These are phyloP conservation scores for Imleria badia DNA, from an alignment of 768 basidiomycete species.

Conservation along the genomic window DNA sequence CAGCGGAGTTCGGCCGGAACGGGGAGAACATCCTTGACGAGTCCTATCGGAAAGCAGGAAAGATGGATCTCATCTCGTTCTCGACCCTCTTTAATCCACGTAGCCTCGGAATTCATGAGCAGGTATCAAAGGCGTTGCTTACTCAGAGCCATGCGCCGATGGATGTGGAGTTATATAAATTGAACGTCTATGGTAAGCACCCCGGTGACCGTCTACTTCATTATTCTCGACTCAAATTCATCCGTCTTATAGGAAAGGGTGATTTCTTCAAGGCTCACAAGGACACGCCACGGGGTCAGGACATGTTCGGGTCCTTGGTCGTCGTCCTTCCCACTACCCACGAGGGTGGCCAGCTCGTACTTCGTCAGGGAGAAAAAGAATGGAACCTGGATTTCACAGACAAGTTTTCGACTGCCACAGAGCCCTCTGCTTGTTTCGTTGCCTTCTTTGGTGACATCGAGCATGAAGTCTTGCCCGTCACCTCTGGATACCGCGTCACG, in stretches of 20 bases:
- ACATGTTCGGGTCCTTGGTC: slow-evolving; percentile 54
- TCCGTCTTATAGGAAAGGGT: not conserved
- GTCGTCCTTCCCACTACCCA: slow-evolving; percentile 44
- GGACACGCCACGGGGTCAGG: slow-evolving; percentile 35
- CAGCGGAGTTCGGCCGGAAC: slow-evolving; percentile 5
- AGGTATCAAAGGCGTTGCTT: not conserved
- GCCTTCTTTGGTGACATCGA: slow-evolving; percentile 46
- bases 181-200: slow-evolving; percentile 45
- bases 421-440: slow-evolving; percentile 34
- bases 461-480: slow-evolving; percentile 45
- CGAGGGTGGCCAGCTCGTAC: slow-evolving; percentile 13
- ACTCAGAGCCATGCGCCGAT: not conserved
- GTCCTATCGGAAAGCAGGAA: slow-evolving; percentile 42
- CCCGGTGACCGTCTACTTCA: no score
- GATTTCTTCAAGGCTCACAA: slow-evolving; percentile 13
- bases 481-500: slow-evolving; percentile 43
- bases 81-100: slow-evolving; percentile 7
- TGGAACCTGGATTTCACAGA: slow-evolving; percentile 4
- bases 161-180: slow-evolving; percentile 40
- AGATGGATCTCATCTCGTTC: slow-evolving; percentile 41
- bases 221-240: not conserved
- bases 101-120: slow-evolving; percentile 2
- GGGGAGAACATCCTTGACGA: slow-evolving; percentile 3
- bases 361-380: slow-evolving; percentile 1
- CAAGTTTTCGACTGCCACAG: not conserved